Evolutionary conservation across 192 early-diverging fungal genomes (phyloP), one percentile per base, ranked within the genome.

Genomic region (Coemansia guatemalensis): DNA sequence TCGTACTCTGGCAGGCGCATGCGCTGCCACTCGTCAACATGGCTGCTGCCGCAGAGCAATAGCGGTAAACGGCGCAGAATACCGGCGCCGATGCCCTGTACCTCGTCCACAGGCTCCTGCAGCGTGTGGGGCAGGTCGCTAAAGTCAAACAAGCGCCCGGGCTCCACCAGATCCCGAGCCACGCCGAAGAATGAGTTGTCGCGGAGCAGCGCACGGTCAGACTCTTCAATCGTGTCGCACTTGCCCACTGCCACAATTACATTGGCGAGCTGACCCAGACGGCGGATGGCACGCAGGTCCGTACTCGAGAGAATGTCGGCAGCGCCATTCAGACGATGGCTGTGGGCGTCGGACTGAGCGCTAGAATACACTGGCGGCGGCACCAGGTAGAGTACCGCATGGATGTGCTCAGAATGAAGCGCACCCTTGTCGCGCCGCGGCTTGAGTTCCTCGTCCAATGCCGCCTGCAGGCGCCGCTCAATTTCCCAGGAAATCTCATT

Each of bases 221-320:
- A 12, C 18, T 52, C 39, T 47, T 73, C 74, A 22, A 82, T 58
- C 6, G 70, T 73, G 51, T 82, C 79, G 62, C 64, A 64, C 50
- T 82, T 82, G 59, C 79, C 79, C 18, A 82, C 58, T 6, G 58
- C 74, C 11, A 73, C 53, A 2, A 82, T 58, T 14, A 82, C 70
- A 20, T 69, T 82, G 29, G 74, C 53, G 21, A 63, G 69, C 24
- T 56, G 55, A 35, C 55, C 67, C 24, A 82, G 66, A 14, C 27
- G 44, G 29, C 55, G 69, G 30, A 82, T 62, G 11, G 74, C 79
- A 23, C 21, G 27, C 23, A 73, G 50, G 53, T 82, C 79, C 2
- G 48, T 58, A 1, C 33, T 55, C 0, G 70, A 55, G 14, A 82
- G 44, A 14, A 76, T 49, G 11, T 82, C 67, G 11, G 53, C 64